Conservation (phyloP, 2,329 filamentous ascomycete genomes). For the Xylaria sp. region DNA sequence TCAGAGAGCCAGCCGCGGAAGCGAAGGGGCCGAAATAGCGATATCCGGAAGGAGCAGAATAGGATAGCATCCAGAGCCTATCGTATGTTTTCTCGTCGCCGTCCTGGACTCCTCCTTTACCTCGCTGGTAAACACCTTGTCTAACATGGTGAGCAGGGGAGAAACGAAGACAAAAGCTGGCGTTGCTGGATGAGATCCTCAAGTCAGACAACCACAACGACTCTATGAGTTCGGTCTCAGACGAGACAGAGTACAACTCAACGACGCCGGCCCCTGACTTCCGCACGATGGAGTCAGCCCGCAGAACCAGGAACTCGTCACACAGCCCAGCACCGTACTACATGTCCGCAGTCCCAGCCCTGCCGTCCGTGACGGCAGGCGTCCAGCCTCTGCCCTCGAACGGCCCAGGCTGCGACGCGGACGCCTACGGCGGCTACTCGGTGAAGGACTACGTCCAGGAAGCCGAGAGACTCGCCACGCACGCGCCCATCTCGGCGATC, state of each 20-base stretch:
- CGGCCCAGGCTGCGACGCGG: slow-evolving; percentile 36
- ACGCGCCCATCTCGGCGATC: slow-evolving; percentile 32
- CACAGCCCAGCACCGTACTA: slow-evolving; percentile 42
- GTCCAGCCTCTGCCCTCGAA: slow-evolving; percentile 39
- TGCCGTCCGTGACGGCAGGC: slow-evolving; percentile 35
- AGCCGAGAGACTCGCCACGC: slow-evolving; percentile 29
- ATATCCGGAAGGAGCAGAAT: slow-evolving; percentile 48
- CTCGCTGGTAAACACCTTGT: slow-evolving; percentile 14
- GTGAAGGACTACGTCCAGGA: slow-evolving; percentile 39
- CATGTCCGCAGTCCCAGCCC: slow-evolving; percentile 30
- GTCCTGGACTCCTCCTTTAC: neutral
- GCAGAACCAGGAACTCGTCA: slow-evolving; percentile 38
- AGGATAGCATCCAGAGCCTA: slow-evolving; percentile 47
- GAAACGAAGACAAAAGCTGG: slow-evolving; percentile 57
- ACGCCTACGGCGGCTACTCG: slow-evolving; percentile 38
- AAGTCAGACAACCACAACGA: slow-evolving; percentile 47
- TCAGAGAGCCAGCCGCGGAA: slow-evolving; percentile 35
- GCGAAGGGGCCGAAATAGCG: slow-evolving; percentile 46
- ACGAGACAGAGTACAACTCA: slow-evolving; percentile 43
- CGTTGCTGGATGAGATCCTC: slow-evolving; percentile 53
- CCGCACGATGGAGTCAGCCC: slow-evolving; percentile 13
- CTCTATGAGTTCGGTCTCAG: slow-evolving; percentile 47
- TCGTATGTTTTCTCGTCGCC: slow-evolving; percentile 45
- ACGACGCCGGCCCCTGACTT: slow-evolving; percentile 31
- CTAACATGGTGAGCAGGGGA: slow-evolving; percentile 50